Percentiles rank a stretch among this genome's conserved stretches.
Conservation (phyloP, 2,329 filamentous ascomycete genomes). For the Aspergillus flavus region DNA sequence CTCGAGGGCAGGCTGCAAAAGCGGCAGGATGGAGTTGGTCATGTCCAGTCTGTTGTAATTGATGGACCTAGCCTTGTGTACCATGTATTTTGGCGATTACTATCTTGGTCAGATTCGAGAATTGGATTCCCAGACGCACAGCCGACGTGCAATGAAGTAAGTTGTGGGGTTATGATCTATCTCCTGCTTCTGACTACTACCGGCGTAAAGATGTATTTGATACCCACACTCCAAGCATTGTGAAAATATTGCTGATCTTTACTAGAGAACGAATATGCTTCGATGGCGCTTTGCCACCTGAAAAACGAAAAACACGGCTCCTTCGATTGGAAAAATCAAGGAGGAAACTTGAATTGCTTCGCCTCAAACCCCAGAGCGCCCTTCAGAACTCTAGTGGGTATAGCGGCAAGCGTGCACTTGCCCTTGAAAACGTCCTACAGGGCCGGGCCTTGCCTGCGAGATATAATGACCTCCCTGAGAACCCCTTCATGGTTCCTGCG, state of each 20-base stretch:
- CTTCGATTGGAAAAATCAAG: constrained; percentile 63
- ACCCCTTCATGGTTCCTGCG: constrained; percentile 74
- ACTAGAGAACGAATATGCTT: constrained; percentile 74
- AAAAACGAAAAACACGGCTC: constrained; percentile 66
- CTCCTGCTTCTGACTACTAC: constrained; percentile 60
- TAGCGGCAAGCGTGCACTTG: constrained; percentile 8
- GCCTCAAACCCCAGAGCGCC: constrained; percentile 37
- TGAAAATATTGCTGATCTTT: constrained; percentile 11
- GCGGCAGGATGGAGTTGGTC: constrained; percentile 12
- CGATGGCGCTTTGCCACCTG: constrained; percentile 74
- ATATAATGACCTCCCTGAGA: constrained; percentile 50
- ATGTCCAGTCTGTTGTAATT: constrained; percentile 54
- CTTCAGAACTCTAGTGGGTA: constrained; percentile 22
- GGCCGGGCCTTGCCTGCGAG: constrained; percentile 27
- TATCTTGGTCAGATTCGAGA: constrained; percentile 40
- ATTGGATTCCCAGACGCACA: constrained; percentile 54
- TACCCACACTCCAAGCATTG: constrained; percentile 27
- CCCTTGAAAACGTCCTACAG: constrained; percentile 30
- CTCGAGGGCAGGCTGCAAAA: constrained; percentile 16
- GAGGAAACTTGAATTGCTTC: constrained; percentile 56
- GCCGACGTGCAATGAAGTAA: constrained; percentile 67
- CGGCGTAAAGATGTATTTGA: constrained; percentile 71
- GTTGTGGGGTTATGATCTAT: constrained; percentile 61
- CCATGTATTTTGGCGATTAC: constrained; percentile 65
- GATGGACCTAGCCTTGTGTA: constrained; percentile 82